Evolutionary conservation across 495 filamentous ascomycete genomes (phyloP).

Genomic region (Lasiosphaeria miniovina): DNA sequence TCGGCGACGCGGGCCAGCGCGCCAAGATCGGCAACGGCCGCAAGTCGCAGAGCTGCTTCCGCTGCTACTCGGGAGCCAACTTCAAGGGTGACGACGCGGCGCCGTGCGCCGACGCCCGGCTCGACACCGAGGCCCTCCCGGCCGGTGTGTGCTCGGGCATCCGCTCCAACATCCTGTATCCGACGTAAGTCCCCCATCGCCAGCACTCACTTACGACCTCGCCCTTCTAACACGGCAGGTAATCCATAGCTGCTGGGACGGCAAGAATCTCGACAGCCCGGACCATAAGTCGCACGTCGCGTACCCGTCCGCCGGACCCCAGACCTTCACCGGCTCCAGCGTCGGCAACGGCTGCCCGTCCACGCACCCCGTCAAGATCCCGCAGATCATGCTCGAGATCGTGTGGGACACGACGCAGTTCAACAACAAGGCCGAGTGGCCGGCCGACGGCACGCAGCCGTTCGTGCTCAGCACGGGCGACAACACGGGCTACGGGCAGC

Average conservation of each 20-base stretch:
- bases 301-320: slow-evolving; percentile 54
- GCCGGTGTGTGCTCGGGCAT: slow-evolving; percentile 33
- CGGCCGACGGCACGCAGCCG: slow-evolving; percentile 38
- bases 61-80: slow-evolving; percentile 38
- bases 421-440: slow-evolving; percentile 47
- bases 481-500: slow-evolving; percentile 21
- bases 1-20: slow-evolving; percentile 35
- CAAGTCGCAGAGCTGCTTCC: slow-evolving; percentile 38
- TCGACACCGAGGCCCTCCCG: slow-evolving; percentile 30
- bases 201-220: not conserved
- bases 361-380: slow-evolving; percentile 55
- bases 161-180: slow-evolving; percentile 42
- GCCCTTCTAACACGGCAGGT: slow-evolving; percentile 1
- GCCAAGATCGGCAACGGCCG: slow-evolving; percentile 18
- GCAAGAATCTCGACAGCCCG: slow-evolving; percentile 50
- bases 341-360: slow-evolving; percentile 47
- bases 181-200: slow-evolving; percentile 28
- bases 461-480: slow-evolving; percentile 32
- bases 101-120: slow-evolving; percentile 31
- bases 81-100: slow-evolving; percentile 37
- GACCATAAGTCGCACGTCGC: slow-evolving; percentile 59
- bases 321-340: slow-evolving; percentile 30
- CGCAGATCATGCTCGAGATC: slow-evolving; percentile 61
- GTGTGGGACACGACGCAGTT: slow-evolving; percentile 51
- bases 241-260: slow-evolving; percentile 61